Percentiles rank a stretch among this genome's conserved stretches.
Evolutionary conservation across 2,329 filamentous ascomycete genomes (phyloP).

Genomic region (Didymellaceae sp.): DNA sequence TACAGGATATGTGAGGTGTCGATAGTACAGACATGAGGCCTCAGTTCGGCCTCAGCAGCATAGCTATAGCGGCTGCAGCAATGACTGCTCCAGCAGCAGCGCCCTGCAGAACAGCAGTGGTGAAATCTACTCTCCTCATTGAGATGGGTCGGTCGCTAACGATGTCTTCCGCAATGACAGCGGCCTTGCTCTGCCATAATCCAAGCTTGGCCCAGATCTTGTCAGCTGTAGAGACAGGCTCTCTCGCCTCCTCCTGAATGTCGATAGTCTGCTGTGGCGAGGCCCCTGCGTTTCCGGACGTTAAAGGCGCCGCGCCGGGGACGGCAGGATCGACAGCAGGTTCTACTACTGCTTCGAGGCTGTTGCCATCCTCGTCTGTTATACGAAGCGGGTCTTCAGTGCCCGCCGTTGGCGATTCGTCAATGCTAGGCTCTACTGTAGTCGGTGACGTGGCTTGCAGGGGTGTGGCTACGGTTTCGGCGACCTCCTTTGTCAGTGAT

Average conservation of each 20-base stretch:
- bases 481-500: conserved; percentile 26
- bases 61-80: conserved; percentile 36
- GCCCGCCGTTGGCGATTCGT: conserved; percentile 13
- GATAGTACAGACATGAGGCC: not conserved
- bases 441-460: not conserved
- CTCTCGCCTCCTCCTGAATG: conserved; percentile 21
- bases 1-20: conserved; percentile 8
- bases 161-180: conserved; percentile 39
- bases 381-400: conserved; percentile 21
- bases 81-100: conserved; percentile 51
- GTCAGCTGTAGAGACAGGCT: conserved; percentile 7
- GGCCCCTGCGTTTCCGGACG: not conserved
- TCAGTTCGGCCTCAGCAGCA: conserved; percentile 30
- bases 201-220: conserved; percentile 17
- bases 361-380: conserved; percentile 7
- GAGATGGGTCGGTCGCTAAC: conserved; percentile 55
- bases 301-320: conserved; percentile 15
- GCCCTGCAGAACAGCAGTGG: conserved; percentile 53
- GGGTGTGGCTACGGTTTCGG: conserved; percentile 21
- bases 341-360: conserved; percentile 5
- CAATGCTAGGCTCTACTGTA: conserved; percentile 5
- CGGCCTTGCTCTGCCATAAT: conserved; percentile 33
- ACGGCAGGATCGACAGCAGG: conserved; percentile 18
- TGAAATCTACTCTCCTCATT: conserved; percentile 55
- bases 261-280: conserved; percentile 24